Base-by-base conservation (phyloP, 2,329 filamentous ascomycete genomes). In the Fusarium proliferatum region DNA sequence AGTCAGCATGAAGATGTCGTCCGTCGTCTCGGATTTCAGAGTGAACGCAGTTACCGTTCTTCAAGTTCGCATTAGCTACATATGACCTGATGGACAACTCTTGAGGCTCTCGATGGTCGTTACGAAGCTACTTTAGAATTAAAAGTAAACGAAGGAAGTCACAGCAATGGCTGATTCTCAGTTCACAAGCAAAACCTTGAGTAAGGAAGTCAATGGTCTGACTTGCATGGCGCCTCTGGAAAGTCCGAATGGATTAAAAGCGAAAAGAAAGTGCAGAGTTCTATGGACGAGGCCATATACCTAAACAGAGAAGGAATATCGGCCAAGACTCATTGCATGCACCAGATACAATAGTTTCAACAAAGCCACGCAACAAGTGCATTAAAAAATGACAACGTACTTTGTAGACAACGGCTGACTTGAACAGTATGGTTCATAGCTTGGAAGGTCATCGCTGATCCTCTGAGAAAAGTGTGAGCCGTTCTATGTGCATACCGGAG, bases 401-500 rank as follows among this genome's bases (percentile, higher is more conserved):
- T 23, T 34, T 15, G 9, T 16, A 23, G 11, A 12, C 12, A 36
- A 36, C 10, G 2, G 7, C 33, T 26, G 12, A 19, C 12, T 36
- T 4, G 2, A 12, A 15, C 9, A 21, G 6, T 9, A 52, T 11
- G 9, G 2, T 2, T 21, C 9, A 10, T 2, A 26, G 9, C 6
- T 7, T 9, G 9, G 4, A 16, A 15, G n/a, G 9, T 5, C 26
- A 8, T 3, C 17, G 2, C 17, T 26, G 12, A 4, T 5, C 16
- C 16, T 23, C 8, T 2, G 4, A 5, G 6, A 3, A 30, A 48
- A 21, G 6, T 5, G 2, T 21, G 3, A 13, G 11, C 4, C 4
- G 3, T 10, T 9, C 19, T 68, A 73, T 6, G 11, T 62, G 36
- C 81, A 83, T 6, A 76, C 71, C 9, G 82, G 81, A 10, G 33